phyloP scores from a whole-genome alignment of 148 eudicot species.

The Fagopyrum esculentum region DNA sequence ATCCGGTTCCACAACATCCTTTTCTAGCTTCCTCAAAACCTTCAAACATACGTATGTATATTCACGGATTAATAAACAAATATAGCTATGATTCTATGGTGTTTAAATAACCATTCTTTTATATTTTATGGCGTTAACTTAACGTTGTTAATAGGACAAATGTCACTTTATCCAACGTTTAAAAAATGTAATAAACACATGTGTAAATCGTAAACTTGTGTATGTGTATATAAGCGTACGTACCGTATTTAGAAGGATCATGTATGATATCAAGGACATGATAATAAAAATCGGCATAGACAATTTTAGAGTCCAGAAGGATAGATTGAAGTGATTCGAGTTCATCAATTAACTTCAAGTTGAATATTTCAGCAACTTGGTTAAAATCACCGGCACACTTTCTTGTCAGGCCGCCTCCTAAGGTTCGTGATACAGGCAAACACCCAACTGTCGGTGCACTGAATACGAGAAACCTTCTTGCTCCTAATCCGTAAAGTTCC shows the following conservation, averaged over 20 bases:
- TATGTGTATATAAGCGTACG: background rate
- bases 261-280: constrained; percentile 39
- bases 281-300: constrained; percentile 44
- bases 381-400: constrained; percentile 22
- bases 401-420: constrained; percentile 40
- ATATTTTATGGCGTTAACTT: too few species aligned
- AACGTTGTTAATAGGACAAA: too few species aligned
- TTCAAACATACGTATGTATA: too few species aligned
- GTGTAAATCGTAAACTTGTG: too few species aligned
- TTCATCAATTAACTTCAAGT: constrained; percentile 35
- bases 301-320: constrained; percentile 32
- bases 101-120: too few species aligned
- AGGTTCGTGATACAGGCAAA: constrained; percentile 51
- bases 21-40: too few species aligned
- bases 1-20: too few species aligned
- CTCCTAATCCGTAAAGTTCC: constrained; percentile 52
- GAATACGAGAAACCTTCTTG: constrained; percentile 37
- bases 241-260: constrained; percentile 18
- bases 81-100: too few species aligned
- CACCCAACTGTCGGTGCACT: constrained; percentile 56
- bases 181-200: too few species aligned
- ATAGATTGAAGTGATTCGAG: constrained; percentile 19
- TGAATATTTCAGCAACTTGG: constrained; percentile 35
- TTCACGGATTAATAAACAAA: too few species aligned
- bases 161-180: too few species aligned